Evolutionary conservation across 331 rosid species (phyloP), one percentile per base, ranked within the genome.

Genomic region (Stylosanthes scabra): DNA sequence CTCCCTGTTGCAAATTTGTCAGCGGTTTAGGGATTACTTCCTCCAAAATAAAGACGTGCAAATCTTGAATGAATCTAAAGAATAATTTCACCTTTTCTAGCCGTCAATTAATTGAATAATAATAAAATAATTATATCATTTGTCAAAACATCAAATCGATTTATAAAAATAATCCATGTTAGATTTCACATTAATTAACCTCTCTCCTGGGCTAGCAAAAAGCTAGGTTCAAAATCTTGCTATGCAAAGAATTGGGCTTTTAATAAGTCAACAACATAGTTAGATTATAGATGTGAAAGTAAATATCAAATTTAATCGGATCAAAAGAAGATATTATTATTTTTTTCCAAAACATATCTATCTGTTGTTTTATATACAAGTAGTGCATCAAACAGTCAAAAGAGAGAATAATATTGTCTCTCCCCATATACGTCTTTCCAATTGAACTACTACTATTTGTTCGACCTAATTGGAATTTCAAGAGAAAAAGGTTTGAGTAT

Each of bases 101-200:
- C 62, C 14, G 39, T 57, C 62, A 57, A 57, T 57, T 27, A 57
- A 28, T 57, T 57, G 63, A 11, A n/a, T 68, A 34, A 37, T 20
- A 20, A n/a, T 68, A 34, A 34, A 34, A 34, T 34, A 6, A 34
- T 39, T 37, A 37, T 15, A 40, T 41, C 54, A 20, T 37, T 69
- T 52, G 63, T 37, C 62, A 68, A 52, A 31, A 13, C 27, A 34
- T 50, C 7, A 68, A 2, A 31, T 68, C 34, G 5, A 49, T 13
- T n/a, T 9, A 47, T 28, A 46, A 57, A 57, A 9, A 20, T n/a
- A 9, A 20, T n/a, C 39, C 6, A 25, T 57, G 10, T 28, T 28
- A 25, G n/a, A 10, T 11, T 2, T 54, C 7, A 56, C 61, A 54
- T 54, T 12, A 20, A 13, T 56, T 13, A 50, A 50, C 14, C 12